phyloP scores from a whole-genome alignment of 2,329 filamentous ascomycete species.

The Plectosphaerella plurivora region DNA sequence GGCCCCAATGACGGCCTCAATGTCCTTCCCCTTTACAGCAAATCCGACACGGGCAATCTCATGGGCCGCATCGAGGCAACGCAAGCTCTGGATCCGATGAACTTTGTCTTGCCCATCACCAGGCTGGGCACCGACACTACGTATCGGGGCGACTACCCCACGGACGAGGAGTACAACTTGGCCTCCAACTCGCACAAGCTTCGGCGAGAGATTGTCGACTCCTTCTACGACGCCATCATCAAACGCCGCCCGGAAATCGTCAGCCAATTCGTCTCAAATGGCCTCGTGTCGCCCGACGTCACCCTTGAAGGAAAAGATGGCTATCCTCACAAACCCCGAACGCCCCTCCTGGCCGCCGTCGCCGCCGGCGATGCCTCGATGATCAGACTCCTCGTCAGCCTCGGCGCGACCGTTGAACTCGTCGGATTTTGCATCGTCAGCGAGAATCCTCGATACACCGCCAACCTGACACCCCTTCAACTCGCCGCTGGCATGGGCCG shows the following conservation, averaged over 20 bases:
- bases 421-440: background rate
- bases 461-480: slow-evolving; percentile 35
- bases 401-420: slow-evolving; percentile 29
- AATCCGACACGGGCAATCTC: background rate
- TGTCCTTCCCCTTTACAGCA: background rate
- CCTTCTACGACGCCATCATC: slow-evolving; percentile 24
- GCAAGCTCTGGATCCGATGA: background rate
- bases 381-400: slow-evolving; percentile 25
- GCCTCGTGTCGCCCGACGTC: slow-evolving; percentile 33
- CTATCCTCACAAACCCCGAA: slow-evolving; percentile 15
- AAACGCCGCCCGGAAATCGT: slow-evolving; percentile 21
- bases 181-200: background rate
- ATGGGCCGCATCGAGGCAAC: background rate
- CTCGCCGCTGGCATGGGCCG: slow-evolving; percentile 34
- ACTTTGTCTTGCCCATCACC: background rate
- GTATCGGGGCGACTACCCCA: background rate
- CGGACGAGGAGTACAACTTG: background rate
- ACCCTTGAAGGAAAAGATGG: slow-evolving; percentile 8
- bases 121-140: background rate
- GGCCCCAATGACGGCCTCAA: background rate
- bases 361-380: slow-evolving; percentile 20
- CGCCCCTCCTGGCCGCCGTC: slow-evolving; percentile 32
- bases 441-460: background rate
- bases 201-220: slow-evolving; percentile 15
- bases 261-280: slow-evolving; percentile 21